Evolutionary conservation across 1,284 basidiomycete genomes (phyloP), one percentile per base, ranked within the genome.

Genomic region (Sphagnurus paluster): DNA sequence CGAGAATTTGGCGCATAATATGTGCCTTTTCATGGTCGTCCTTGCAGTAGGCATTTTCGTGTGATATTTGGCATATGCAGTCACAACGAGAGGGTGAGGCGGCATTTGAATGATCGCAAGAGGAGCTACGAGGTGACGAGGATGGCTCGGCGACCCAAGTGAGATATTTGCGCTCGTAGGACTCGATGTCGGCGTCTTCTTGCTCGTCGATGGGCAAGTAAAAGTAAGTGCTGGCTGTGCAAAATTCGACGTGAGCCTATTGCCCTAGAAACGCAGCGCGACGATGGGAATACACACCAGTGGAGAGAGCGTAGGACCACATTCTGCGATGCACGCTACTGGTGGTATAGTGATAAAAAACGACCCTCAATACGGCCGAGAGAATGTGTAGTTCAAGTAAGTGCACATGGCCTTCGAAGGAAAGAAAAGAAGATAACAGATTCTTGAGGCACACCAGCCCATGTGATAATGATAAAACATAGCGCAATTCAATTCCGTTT

Each of bases 161-260:
- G 17, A 81, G 65, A 57, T 73, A 75, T 65, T 75, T 71, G 40
- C 66, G 60, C 55, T 70, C 61, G 55, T 69, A 72, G 51, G 66
- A 62, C 53, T 68, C 63, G 50, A 75, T 74, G 39, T 72, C 68
- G 17, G 72, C 64, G 48, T 72, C 70, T 49, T 78, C 70, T 35
- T 74, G 69, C 49, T 82, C 76, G 57, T 82, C 81, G 51, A 82
- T 68, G 21, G 82, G 82, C 5, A 82, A 67, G 57, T 80, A 74
- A 58, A 85, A 84, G 61, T 79, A 83, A 5, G 72, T 72, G 55
- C 69, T 77, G 44, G 76, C 82, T 79, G 45, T 25, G 44, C 34
- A 20, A 23, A 13, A 24, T 11, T 21, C 23, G 16, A 30, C 14
- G 5, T 50, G 11, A 37, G 42, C 40, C 11, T 16, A 42, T 47